Percentiles rank a stretch among this genome's conserved stretches.
Conservation (phyloP, 2,329 filamentous ascomycete species). For the Aspergillus sp. region DNA sequence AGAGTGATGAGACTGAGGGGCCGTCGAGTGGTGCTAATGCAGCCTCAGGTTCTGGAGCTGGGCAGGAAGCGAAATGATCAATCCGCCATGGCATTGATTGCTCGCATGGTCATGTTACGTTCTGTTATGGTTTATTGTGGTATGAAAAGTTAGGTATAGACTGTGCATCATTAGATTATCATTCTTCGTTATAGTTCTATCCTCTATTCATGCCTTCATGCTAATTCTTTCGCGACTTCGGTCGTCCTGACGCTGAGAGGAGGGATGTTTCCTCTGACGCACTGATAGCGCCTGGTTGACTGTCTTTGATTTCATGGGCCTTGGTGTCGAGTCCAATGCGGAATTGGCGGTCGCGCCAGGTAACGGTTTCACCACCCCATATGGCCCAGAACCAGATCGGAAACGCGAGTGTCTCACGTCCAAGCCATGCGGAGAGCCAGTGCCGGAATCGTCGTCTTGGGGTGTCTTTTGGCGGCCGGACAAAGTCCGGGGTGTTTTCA, state of each 20-base stretch:
- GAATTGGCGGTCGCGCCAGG: slow-evolving; percentile 84
- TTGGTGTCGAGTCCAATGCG: slow-evolving; percentile 82
- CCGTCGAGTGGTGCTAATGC: slow-evolving; percentile 29
- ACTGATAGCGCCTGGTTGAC: slow-evolving; percentile 26
- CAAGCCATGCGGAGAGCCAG: slow-evolving; percentile 84
- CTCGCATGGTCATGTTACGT: not conserved
- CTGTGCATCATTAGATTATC: slow-evolving; percentile 1
- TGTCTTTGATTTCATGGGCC: slow-evolving; percentile 62
- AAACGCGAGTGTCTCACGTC: slow-evolving; percentile 78
- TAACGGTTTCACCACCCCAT: slow-evolving; percentile 81
- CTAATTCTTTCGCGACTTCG: slow-evolving; percentile 19
- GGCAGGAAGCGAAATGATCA: not conserved
- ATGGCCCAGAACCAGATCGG: slow-evolving; percentile 93
- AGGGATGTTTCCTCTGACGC: slow-evolving; percentile 22
- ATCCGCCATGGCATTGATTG: not conserved
- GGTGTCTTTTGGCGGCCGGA: slow-evolving; percentile 54
- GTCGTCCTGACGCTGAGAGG: slow-evolving; percentile 1
- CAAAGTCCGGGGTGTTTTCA: slow-evolving; percentile 74
- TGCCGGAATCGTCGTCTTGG: slow-evolving; percentile 63
- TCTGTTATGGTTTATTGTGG: not conserved
- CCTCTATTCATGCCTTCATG: slow-evolving; percentile 16
- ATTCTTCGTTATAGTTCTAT: slow-evolving; percentile 1
- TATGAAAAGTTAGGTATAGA: slow-evolving; percentile 10
- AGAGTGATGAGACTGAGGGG: slow-evolving; percentile 39
- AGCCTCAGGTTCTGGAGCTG: slow-evolving; percentile 15